Percentiles rank a stretch among this genome's conserved stretches.
Evolutionary conservation across 169 alveolate genomes (phyloP).

Genomic region (Amoebophrya sp.): DNA sequence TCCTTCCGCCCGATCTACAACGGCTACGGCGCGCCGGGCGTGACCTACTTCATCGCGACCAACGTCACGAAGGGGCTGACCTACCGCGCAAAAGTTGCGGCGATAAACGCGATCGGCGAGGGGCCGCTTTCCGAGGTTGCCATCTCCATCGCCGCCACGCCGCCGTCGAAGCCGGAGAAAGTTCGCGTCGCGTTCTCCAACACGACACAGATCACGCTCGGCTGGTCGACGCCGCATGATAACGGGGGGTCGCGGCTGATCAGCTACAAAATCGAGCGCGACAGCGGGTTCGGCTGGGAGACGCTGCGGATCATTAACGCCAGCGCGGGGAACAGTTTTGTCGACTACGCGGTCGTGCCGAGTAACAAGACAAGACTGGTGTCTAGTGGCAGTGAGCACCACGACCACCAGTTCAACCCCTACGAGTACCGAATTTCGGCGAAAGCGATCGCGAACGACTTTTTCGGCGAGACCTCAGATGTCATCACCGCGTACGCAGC

Average conservation of each 20-base stretch:
- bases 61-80: background rate
- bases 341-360: background rate
- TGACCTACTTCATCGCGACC: conserved; percentile 11
- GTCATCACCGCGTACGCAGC: conserved; percentile 24
- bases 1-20: conserved; percentile 26
- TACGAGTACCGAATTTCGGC: conserved; percentile 27
- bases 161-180: conserved; percentile 11
- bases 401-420: background rate
- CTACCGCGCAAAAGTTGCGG: conserved; percentile 33
- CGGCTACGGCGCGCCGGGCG: conserved; percentile 17
- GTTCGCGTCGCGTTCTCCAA: background rate
- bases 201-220: background rate
- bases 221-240: conserved; percentile 25
- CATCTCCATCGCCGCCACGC: background rate
- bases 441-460: background rate
- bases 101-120: conserved; percentile 22
- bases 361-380: background rate
- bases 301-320: background rate
- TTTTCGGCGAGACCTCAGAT: background rate
- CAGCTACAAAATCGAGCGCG: conserved; percentile 19
- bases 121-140: conserved; percentile 10
- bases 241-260: conserved; percentile 3
- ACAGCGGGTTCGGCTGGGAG: conserved; percentile 33
- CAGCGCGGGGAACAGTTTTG: background rate
- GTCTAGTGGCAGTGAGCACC: no score